phyloP scores from a whole-genome alignment of 2,329 filamentous ascomycete species.

The Pyrenophora teres region DNA sequence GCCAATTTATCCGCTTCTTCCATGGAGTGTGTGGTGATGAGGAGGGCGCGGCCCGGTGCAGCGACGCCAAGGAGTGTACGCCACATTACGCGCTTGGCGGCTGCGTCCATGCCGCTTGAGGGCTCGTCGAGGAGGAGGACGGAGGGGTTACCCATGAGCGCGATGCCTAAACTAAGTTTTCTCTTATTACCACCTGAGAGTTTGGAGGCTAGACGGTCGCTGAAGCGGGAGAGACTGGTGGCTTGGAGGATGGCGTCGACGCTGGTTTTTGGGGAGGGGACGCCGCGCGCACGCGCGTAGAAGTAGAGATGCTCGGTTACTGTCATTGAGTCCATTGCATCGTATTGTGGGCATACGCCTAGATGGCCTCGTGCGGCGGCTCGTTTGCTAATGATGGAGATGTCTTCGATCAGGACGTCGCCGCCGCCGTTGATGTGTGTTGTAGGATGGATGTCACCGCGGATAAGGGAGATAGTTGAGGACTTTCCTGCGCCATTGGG shows the following conservation, averaged over 20 bases:
- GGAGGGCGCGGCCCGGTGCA: conserved; percentile 72
- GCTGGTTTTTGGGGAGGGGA: conserved; percentile 75
- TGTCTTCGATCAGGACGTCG: conserved; percentile 78
- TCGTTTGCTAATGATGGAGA: conserved; percentile 73
- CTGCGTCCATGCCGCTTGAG: conserved; percentile 85
- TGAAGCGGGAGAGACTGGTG: conserved; percentile 75
- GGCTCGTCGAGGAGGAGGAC: conserved; percentile 91
- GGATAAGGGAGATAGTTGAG: conserved; percentile 84
- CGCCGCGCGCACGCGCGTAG: conserved; percentile 83
- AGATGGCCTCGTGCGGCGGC: conserved; percentile 75
- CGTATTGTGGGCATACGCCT: conserved; percentile 82
- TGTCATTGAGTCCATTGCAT: conserved; percentile 87
- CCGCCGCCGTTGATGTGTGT: conserved; percentile 63
- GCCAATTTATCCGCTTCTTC: conserved; percentile 92
- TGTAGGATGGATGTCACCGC: conserved; percentile 81
- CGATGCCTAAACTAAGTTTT: conserved; percentile 88
- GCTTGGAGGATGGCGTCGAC: conserved; percentile 78
- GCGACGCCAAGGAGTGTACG: conserved; percentile 75
- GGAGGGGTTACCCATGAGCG: conserved; percentile 87
- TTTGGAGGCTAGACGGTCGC: conserved; percentile 74
- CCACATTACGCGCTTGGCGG: conserved; percentile 93
- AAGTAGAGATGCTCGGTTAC: conserved; percentile 84
- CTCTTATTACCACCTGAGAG: conserved; percentile 91
- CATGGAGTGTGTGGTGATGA: conserved; percentile 93
- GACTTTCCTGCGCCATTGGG: conserved; percentile 93